Conservation (phyloP, 2,329 filamentous ascomycete species). For the Hypoxylon sp. region DNA sequence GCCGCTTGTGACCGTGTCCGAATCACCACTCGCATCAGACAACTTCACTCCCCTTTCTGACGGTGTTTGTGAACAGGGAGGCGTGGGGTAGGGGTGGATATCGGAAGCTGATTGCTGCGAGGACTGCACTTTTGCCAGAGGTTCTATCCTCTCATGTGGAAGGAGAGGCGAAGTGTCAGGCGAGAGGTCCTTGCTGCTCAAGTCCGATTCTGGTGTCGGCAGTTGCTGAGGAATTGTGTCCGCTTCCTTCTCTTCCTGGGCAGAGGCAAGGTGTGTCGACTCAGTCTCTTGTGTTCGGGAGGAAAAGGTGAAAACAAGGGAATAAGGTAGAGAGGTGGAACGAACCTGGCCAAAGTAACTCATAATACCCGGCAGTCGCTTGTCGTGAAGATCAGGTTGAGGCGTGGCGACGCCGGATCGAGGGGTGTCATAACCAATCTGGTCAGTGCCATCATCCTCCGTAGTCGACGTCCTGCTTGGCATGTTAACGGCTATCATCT, state of each 20-base stretch:
- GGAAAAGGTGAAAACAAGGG: slow-evolving; percentile 58
- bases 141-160: slow-evolving; percentile 58
- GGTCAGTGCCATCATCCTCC: slow-evolving; percentile 81
- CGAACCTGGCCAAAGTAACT: slow-evolving; percentile 99
- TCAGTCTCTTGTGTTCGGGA: slow-evolving; percentile 59
- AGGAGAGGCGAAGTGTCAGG: slow-evolving; percentile 55
- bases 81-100: slow-evolving; percentile 69
- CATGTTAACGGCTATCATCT: slow-evolving; percentile 65
- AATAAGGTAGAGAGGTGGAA: slow-evolving; percentile 78
- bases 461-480: slow-evolving; percentile 67
- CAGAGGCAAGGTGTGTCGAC: slow-evolving; percentile 55
- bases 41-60: slow-evolving; percentile 62
- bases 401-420: slow-evolving; percentile 94
- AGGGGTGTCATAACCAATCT: slow-evolving; percentile 87
- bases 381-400: slow-evolving; percentile 93
- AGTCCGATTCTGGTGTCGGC: slow-evolving; percentile 45
- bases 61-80: slow-evolving; percentile 67
- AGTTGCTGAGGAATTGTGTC: slow-evolving; percentile 45
- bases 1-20: slow-evolving; percentile 54
- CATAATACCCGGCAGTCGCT: slow-evolving; percentile 94
- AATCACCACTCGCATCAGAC: slow-evolving; percentile 60
- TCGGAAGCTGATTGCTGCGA: slow-evolving; percentile 51
- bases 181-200: slow-evolving; percentile 48
- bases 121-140: slow-evolving; percentile 52
- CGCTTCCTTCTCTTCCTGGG: slow-evolving; percentile 54